Base-by-base conservation (phyloP, 352 stramenopile species). In the Thalassiosira hispida region DNA sequence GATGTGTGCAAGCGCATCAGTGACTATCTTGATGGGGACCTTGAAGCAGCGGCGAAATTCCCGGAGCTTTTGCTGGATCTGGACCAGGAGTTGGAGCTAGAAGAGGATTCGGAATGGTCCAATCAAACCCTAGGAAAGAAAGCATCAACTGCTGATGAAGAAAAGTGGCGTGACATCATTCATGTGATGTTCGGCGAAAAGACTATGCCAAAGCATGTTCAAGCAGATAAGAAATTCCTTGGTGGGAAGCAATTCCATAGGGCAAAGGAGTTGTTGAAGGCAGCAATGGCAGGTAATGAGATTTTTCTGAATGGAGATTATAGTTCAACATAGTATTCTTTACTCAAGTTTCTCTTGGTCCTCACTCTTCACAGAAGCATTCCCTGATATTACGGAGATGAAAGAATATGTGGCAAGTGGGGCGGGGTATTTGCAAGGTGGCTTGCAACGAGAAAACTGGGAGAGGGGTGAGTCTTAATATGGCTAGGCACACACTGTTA, bases 161-260 rank as follows among this genome's bases (percentile, higher is more conserved):
- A 91, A 55, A 38, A 77, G 3, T 91, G 84, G 84, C 64, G 86
- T 25, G 60, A 84, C 40, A 69, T 75, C 18, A 85, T 90, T 44
- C 31, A 72, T 4, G 55, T 35, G 1, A 71, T 90, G 44, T 47
- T 83, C 51, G 61, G 69, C n/a, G 69, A 88, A 46, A 66, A 78
- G 2, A 64, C n/a, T n/a, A 73, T 81, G n/a, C 81, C 84, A 9
- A 46, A 78, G 9, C 31, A 85, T 70, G 73, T 92, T 60, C 51
- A 81, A 61, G 31, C 78, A 0, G 68, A 88, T 29, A 78, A 81
- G 38, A 86, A 72, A 40, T 91, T 89, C 55, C 74, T 92, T 14
- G 86, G 86, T 29, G 86, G 86, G 14, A 92, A 92, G 35, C 86
- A 92, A 63, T 84, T 89, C 47, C 86, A 92, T 42, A 68, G 86